Evolutionary conservation across 2,329 filamentous ascomycete genomes (phyloP), one percentile per base, ranked within the genome.

Genomic region (Cladorrhinum sp.): DNA sequence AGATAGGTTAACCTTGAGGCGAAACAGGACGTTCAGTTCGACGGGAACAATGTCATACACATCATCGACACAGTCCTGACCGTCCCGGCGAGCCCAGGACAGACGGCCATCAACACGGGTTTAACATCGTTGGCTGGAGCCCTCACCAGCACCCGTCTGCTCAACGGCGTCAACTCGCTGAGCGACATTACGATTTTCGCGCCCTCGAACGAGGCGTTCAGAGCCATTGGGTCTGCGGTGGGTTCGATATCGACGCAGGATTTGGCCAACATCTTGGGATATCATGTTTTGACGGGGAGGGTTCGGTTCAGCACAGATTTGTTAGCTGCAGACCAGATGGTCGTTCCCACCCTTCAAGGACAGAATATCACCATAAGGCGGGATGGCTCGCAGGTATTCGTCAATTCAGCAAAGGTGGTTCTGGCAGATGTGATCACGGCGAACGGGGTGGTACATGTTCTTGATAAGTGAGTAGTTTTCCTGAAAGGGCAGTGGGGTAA

Each of bases 121-220:
- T 73, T 83, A 26, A 81, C 77, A 3, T 75, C 79, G 9, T 72
- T 78, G 16, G 73, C 78, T 26, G 77, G 80, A 24, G 77, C 82
- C 10, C 73, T 86, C 53, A 73, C 73, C 36, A 70, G 72, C 1
- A 75, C 77, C n/a, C 75, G 77, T 36, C 75, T 84, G 8, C 71
- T 76, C 24, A 68, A 75, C 16, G 71, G 73, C 9, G 69, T 86
- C 36, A 73, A 79, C 67, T 67, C 65, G 5, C 69, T 75, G 16
- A 67, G 69, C 28, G 77, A 86, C 67, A 66, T 89, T 20, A 90
- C 87, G 57, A 79, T 90, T 64, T 89, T 90, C 65, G 86, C 83
- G 0, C 87, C 87, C 1, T 79, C 77, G 67, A 86, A 88, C 70
- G 75, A 76, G 1, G 86, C 86, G 8, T 86, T 89, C 74, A 74